These are phyloP conservation scores for Phoenix dactylifera DNA, from an alignment of 176 grass and related monocot genomes.

Conservation along the genomic window DNA sequence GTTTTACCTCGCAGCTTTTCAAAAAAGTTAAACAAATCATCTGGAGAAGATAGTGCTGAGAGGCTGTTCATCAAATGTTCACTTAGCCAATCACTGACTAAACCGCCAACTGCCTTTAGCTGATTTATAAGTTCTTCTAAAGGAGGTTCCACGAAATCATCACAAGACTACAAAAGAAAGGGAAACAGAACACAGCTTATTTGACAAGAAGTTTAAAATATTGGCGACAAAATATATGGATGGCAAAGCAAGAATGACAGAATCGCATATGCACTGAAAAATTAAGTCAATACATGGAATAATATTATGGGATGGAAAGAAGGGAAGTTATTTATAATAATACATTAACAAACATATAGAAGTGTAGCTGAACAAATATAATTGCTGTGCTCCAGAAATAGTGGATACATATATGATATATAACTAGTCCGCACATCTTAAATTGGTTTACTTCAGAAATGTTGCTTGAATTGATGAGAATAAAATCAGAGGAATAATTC, in stretches of 20 bases:
- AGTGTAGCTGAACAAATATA: too few relatives aligned
- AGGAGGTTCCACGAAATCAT: constrained; percentile 68
- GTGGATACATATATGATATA: too few relatives aligned
- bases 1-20: constrained; percentile 62
- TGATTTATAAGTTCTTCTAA: constrained; percentile 66
- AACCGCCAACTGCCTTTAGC: constrained; percentile 42
- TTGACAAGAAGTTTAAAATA: not conserved
- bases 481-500: not conserved
- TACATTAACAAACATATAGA: too few relatives aligned
- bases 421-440: too few relatives aligned
- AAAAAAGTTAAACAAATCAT: constrained; percentile 88
- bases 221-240: too few relatives aligned
- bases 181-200: not conserved
- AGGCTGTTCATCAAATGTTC: constrained; percentile 48
- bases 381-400: too few relatives aligned
- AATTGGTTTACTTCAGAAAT: not conserved
- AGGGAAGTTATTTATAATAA: too few relatives aligned
- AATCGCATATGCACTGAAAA: too few relatives aligned
- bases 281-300: too few relatives aligned
- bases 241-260: too few relatives aligned
- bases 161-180: constrained; percentile 50
- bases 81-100: constrained; percentile 47
- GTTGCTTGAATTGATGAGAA: not conserved
- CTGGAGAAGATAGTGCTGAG: constrained; percentile 43
- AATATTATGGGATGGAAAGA: too few relatives aligned